These are phyloP conservation scores for Fusarium liriodendri DNA, from an alignment of 2,329 filamentous ascomycete genomes.

Conservation along the genomic window DNA sequence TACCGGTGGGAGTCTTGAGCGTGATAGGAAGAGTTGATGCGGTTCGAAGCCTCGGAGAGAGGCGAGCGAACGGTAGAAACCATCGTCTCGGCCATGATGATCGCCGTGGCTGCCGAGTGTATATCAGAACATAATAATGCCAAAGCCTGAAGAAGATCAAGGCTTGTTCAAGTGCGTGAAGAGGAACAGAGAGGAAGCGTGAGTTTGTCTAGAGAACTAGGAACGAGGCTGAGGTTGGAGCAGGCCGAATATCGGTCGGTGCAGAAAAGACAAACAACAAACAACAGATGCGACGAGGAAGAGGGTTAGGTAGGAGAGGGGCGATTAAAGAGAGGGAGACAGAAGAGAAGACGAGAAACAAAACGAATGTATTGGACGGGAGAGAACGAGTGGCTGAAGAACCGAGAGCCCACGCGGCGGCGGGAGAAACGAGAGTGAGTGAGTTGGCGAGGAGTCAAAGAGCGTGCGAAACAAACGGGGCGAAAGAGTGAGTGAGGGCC, in stretches of 20 bases:
- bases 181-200: conserved; percentile 16
- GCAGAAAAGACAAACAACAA: conserved; percentile 19
- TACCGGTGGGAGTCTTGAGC: conserved; percentile 39
- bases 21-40: conserved; percentile 57
- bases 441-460: conserved; percentile 7
- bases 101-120: conserved; percentile 27
- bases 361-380: conserved; percentile 15
- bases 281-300: conserved; percentile 4
- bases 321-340: conserved; percentile 1
- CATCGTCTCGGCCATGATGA: conserved; percentile 49
- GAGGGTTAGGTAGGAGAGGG: background rate
- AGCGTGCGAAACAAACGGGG: conserved; percentile 12
- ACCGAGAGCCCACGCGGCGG: conserved; percentile 13
- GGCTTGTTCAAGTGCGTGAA: conserved; percentile 16
- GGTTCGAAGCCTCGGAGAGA: conserved; percentile 60
- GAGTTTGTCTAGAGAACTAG: conserved; percentile 7
- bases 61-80: conserved; percentile 52
- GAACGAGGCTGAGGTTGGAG: conserved; percentile 6
- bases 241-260: background rate
- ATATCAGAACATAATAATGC: conserved; percentile 52
- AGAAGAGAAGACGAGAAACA: conserved; percentile 25
- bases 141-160: conserved; percentile 13
- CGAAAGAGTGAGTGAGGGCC: conserved; percentile 18
- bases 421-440: conserved; percentile 18
- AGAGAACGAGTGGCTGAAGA: conserved; percentile 17